These are phyloP conservation scores for Allantophomopsis cytisporea DNA, from an alignment of 2,329 filamentous ascomycete genomes.

Conservation along the genomic window DNA sequence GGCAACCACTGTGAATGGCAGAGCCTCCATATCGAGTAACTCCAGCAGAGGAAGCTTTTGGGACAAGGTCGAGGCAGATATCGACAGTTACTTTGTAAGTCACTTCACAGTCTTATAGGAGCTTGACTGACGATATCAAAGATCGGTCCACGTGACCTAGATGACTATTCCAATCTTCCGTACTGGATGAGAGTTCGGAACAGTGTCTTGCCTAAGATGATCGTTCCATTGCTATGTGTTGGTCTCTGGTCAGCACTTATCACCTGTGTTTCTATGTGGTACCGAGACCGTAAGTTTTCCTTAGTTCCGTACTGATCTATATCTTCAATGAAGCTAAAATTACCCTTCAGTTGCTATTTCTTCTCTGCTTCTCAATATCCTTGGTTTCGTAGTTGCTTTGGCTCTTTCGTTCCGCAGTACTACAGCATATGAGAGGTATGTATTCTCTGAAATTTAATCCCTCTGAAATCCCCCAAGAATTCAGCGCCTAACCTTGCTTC, in stretches of 20 bases:
- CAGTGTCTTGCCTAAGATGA: slow-evolving; percentile 60
- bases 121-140: slow-evolving; percentile 2
- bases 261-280: slow-evolving; percentile 32
- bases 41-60: too few relatives aligned
- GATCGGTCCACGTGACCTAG: slow-evolving; percentile 51
- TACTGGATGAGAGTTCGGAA: slow-evolving; percentile 65
- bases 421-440: slow-evolving; percentile 57
- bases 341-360: slow-evolving; percentile 35
- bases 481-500: too few relatives aligned
- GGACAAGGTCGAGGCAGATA: neutral
- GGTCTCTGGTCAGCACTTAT: slow-evolving; percentile 52
- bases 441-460: too few relatives aligned
- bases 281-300: too few relatives aligned
- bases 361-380: slow-evolving; percentile 59
- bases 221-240: slow-evolving; percentile 52
- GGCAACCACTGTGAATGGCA: too few relatives aligned
- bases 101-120: neutral
- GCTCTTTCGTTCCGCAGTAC: slow-evolving; percentile 66
- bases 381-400: slow-evolving; percentile 71
- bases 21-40: too few relatives aligned
- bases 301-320: too few relatives aligned
- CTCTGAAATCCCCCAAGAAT: too few relatives aligned
- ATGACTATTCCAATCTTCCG: slow-evolving; percentile 65
- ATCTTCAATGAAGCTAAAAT: slow-evolving; percentile 13
- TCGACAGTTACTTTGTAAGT: neutral